Percentiles rank a stretch among this genome's conserved stretches.
These are phyloP conservation scores for Knoxia roxburghii DNA, from an alignment of 257 asterid genomes.

Conservation along the genomic window DNA sequence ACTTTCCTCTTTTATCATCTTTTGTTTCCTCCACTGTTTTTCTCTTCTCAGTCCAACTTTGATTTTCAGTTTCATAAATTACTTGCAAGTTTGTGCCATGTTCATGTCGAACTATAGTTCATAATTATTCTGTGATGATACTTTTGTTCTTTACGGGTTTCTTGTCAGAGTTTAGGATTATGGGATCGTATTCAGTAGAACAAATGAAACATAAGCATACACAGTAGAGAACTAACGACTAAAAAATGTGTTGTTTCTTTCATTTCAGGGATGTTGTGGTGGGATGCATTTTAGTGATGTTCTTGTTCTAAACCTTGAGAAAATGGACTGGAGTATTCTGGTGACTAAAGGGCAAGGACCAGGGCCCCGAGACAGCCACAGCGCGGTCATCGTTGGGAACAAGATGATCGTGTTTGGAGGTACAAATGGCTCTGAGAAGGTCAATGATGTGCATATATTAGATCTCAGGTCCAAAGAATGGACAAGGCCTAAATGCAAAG, in stretches of 20 bases:
- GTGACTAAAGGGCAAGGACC: slow-evolving; percentile 77
- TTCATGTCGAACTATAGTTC: neutral
- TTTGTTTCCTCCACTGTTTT: neutral
- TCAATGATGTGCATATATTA: slow-evolving; percentile 64
- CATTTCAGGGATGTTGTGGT: slow-evolving; percentile 76
- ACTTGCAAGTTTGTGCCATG: neutral
- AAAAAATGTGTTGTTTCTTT: neutral
- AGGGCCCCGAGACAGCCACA: slow-evolving; percentile 93
- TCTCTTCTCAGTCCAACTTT: neutral
- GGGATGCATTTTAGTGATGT: slow-evolving; percentile 93
- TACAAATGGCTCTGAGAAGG: slow-evolving; percentile 76
- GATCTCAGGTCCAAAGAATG: slow-evolving; percentile 67
- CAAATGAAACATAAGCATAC: neutral
- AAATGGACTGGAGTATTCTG: slow-evolving; percentile 65
- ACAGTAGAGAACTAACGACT: neutral
- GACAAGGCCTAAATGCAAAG: slow-evolving; percentile 65
- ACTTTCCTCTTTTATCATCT: slow-evolving; percentile 20
- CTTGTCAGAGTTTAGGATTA: neutral
- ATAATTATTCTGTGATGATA: too few relatives aligned
- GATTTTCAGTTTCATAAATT: slow-evolving; percentile 1
- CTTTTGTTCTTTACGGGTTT: neutral
- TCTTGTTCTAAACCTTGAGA: slow-evolving; percentile 57
- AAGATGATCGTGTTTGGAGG: slow-evolving; percentile 85
- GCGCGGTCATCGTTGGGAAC: slow-evolving; percentile 57
- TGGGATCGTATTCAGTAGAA: too few relatives aligned